Conservation (phyloP, 805 yeast species). For the Hanseniaspora thailandica region DNA sequence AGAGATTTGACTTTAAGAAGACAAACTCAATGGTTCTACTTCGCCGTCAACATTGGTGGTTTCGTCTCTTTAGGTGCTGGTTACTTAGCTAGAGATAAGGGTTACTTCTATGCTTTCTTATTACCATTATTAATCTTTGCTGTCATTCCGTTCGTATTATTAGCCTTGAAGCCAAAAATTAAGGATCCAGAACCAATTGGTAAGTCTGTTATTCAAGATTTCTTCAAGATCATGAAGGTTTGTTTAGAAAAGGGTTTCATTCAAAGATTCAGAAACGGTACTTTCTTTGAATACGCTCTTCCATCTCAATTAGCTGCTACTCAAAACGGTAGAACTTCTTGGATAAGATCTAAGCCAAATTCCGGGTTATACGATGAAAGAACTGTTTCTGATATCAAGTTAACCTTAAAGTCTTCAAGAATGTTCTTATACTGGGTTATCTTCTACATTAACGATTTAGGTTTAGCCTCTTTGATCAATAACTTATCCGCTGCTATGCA, state of each 20-base stretch:
- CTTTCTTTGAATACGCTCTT: conserved; percentile 37
- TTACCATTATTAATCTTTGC: conserved; percentile 53
- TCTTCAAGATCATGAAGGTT: conserved; percentile 34
- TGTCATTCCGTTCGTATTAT: conserved; percentile 40
- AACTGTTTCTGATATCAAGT: conserved; percentile 37
- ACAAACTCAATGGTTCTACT: conserved; percentile 64
- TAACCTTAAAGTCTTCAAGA: conserved; percentile 36
- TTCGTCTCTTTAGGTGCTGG: conserved; percentile 68
- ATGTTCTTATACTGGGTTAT: conserved; percentile 35
- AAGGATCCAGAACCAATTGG: conserved; percentile 25
- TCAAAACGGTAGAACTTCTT: conserved; percentile 15
- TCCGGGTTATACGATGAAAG: conserved; percentile 27
- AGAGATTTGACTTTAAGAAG: conserved; percentile 62
- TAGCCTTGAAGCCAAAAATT: conserved; percentile 25
- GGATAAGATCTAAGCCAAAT: conserved; percentile 22
- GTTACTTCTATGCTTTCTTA: conserved; percentile 65
- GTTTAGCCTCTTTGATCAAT: conserved; percentile 16
- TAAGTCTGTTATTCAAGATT: conserved; percentile 35
- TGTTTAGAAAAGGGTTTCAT: conserved; percentile 35
- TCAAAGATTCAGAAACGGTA: conserved; percentile 31
- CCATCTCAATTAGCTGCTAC: conserved; percentile 13
- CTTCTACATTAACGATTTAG: conserved; percentile 24
- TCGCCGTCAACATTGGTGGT: conserved; percentile 66
- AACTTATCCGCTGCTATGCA: conserved; percentile 15
- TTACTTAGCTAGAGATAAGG: conserved; percentile 52